Percentiles rank a stretch among this genome's conserved stretches.
These are phyloP conservation scores for Penicillium paneum DNA, from an alignment of 2,329 filamentous ascomycete species.

Conservation along the genomic window DNA sequence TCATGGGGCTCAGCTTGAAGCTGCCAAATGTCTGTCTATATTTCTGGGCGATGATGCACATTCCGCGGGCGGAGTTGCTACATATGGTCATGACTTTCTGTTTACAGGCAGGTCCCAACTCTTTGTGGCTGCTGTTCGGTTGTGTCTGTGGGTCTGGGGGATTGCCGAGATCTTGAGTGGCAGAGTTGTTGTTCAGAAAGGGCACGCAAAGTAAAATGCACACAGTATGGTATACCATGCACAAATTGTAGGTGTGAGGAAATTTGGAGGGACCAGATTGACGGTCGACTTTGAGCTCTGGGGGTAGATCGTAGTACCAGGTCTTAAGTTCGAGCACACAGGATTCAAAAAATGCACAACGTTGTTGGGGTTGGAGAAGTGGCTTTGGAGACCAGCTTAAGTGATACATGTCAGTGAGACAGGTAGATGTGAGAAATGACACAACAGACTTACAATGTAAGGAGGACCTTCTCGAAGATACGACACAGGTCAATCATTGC, in stretches of 20 bases:
- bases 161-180: background rate
- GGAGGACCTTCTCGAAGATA: constrained; percentile 33
- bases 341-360: constrained; percentile 29
- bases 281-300: constrained; percentile 29
- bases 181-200: constrained; percentile 15
- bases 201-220: constrained; percentile 34
- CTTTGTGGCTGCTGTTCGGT: background rate
- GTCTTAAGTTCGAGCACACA: constrained; percentile 34
- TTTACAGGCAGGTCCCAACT: background rate
- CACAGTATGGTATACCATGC: constrained; percentile 38
- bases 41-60: constrained; percentile 28
- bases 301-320: constrained; percentile 37
- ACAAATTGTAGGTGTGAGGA: constrained; percentile 33
- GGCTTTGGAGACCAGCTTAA: constrained; percentile 34
- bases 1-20: constrained; percentile 36
- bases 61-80: constrained; percentile 23
- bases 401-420: background rate
- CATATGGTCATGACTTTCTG: constrained; percentile 17
- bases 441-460: constrained; percentile 25
- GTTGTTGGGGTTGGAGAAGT: constrained; percentile 17
- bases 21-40: constrained; percentile 35
- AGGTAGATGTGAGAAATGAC: background rate
- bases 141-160: background rate
- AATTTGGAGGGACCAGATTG: constrained; percentile 17
- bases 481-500: constrained; percentile 30